Conservation (phyloP, 108 stramenopile species). For the Nitzschia putrida region DNA sequence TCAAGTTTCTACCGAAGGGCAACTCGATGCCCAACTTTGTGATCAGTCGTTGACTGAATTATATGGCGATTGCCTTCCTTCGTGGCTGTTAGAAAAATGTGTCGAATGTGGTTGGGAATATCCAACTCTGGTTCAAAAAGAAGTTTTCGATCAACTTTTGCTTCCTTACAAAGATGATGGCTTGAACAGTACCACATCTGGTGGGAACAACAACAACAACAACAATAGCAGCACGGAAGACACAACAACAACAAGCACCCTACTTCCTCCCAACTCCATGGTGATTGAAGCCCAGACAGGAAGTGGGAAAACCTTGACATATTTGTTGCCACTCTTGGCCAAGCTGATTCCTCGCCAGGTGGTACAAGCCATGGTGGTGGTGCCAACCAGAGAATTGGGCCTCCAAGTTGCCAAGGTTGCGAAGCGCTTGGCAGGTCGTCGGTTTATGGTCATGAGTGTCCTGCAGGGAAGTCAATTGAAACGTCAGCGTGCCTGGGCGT, state of each 20-base stretch:
- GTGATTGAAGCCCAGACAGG: conserved; percentile 86
- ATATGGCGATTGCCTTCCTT: conserved; percentile 54
- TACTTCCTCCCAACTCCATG: conserved; percentile 34
- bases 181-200: not conserved
- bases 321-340: conserved; percentile 67
- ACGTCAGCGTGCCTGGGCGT: conserved; percentile 90
- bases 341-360: conserved; percentile 53
- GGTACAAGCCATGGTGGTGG: conserved; percentile 83
- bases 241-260: not conserved
- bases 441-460: conserved; percentile 89
- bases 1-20: too few species aligned
- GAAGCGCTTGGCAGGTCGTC: conserved; percentile 57
- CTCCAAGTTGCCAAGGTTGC: conserved; percentile 85
- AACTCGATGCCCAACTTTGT: conserved; percentile 27
- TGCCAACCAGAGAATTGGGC: conserved; percentile 94
- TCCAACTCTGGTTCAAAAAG: conserved; percentile 72
- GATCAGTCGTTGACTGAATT: conserved; percentile 63
- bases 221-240: conserved; percentile 1
- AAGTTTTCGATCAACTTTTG: conserved; percentile 56
- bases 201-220: not conserved
- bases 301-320: conserved; percentile 78
- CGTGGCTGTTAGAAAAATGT: conserved; percentile 66
- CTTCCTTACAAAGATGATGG: not conserved
- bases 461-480: conserved; percentile 85
- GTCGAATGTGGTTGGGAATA: conserved; percentile 49